These are phyloP conservation scores for Fonsecaea pugnacius DNA, from an alignment of 2,329 filamentous ascomycete species.

Conservation along the genomic window DNA sequence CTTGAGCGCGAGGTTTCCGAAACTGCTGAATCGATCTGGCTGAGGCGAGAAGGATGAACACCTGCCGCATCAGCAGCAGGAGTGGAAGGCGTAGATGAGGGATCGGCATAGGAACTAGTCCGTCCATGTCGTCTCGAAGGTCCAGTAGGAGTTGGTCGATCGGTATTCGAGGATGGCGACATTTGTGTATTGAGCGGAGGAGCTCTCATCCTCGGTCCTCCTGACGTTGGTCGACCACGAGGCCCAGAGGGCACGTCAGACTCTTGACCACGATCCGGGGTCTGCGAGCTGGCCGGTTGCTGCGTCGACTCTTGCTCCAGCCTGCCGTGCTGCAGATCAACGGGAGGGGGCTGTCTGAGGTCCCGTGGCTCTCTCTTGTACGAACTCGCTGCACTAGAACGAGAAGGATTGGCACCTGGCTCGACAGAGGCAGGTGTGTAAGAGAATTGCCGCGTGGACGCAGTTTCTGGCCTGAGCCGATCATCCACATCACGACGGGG, in stretches of 20 bases:
- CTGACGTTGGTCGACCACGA: conserved; percentile 43
- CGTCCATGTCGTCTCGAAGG: conserved; percentile 48
- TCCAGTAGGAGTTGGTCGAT: conserved; percentile 51
- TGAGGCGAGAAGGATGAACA: conserved; percentile 60
- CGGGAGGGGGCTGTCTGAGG: conserved; percentile 32
- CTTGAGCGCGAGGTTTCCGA: conserved; percentile 26
- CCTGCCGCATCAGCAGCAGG: conserved; percentile 48
- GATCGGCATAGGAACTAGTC: conserved; percentile 41
- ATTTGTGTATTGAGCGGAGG: conserved; percentile 31
- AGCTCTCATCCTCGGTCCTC: conserved; percentile 28
- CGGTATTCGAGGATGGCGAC: conserved; percentile 37
- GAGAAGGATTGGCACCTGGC: conserved; percentile 8
- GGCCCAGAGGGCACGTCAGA: conserved; percentile 61
- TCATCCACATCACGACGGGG: conserved; percentile 35
- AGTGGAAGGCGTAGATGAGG: conserved; percentile 40
- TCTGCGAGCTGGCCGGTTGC: conserved; percentile 45
- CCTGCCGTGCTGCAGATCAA: conserved; percentile 54
- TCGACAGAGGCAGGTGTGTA: conserved; percentile 17
- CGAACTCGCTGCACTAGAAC: conserved; percentile 14
- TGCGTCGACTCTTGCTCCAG: conserved; percentile 46
- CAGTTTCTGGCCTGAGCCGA: conserved; percentile 23
- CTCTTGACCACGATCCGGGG: conserved; percentile 47
- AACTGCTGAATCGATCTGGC: conserved; percentile 43
- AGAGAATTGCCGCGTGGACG: conserved; percentile 11
- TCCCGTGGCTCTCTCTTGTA: conserved; percentile 28